Base-by-base conservation (phyloP, 2,329 filamentous ascomycete genomes). In the Calonectria leucothoes region DNA sequence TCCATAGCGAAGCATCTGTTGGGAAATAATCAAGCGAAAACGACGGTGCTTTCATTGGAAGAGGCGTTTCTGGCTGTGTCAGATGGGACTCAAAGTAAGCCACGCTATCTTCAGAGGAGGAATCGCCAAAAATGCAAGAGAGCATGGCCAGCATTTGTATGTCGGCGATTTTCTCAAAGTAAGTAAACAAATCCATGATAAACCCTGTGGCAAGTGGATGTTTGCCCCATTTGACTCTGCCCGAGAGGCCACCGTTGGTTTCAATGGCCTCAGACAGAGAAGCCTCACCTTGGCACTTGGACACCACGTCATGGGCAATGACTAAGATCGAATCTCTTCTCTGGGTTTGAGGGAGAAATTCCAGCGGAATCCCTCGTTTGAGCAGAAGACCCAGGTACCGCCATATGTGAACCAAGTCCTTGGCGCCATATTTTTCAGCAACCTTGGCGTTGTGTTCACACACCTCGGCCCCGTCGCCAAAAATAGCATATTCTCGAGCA, bases 371-470 rank as follows among this genome's bases (percentile, higher is more conserved):
- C 55, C 95, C 92, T 77, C 94, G 94, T 76, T 92, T 92, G 57
- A 98, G 86, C 7, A 98, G 88, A 71, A 98, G 87, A 23, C 91
- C 93, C 69, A 95, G 88, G 76, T 98, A 93, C 63, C 91, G 91
- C 97, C 97, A 99, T 8, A 98, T 91, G 77, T 95, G 91, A 31
- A 94, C 93, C 35, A 97, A 85, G 75, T 98, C 94, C 17, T 88
- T 83, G 75, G 91, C 90, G 6, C 93, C 94, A 77, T 93, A 89
- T 75, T 91, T 92, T 77, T 92, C 89, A 11, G 96, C 96, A 57
- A 97, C 92, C 1, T 86, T 85, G 11, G 95, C 94, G 82, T 99
- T 99, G 79, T 97, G 93, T 55, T 91, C 88, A 83, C 96, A 98
- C 4, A 98, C 92, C 45, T 93, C 90, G n/a, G 92, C 90, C 0